Percentiles rank a stretch among this genome's conserved stretches.
Evolutionary conservation across 1,284 basidiomycete genomes (phyloP).

Genomic region (Tranzscheliella williamsii): DNA sequence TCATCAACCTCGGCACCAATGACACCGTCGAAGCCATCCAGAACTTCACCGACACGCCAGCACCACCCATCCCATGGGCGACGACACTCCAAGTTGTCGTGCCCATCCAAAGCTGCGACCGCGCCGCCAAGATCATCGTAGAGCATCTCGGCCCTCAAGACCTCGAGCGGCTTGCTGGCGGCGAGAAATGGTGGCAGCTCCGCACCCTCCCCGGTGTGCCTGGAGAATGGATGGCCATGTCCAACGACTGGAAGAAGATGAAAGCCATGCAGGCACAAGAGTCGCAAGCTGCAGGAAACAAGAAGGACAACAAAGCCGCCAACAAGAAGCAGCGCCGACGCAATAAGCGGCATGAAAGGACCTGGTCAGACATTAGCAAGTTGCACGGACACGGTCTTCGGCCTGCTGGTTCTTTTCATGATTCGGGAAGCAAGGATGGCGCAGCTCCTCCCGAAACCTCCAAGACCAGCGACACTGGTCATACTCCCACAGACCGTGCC

Average conservation of each 20-base stretch:
- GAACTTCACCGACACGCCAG: conserved; percentile 70
- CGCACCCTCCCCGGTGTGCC: conserved; percentile 69
- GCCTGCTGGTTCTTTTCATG: too few relatives aligned
- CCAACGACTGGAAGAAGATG: conserved; percentile 61
- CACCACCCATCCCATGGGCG: conserved; percentile 76
- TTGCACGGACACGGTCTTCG: too few relatives aligned
- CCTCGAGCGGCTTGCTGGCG: conserved; percentile 78
- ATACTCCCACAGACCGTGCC: neutral
- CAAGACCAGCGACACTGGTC: neutral
- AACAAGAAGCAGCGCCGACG: conserved; percentile 57
- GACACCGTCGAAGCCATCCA: conserved; percentile 60
- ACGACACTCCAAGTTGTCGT: conserved; percentile 76
- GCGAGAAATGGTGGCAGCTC: conserved; percentile 90
- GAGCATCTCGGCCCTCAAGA: conserved; percentile 80
- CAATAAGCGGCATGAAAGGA: conserved; percentile 10
- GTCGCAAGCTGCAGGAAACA: conserved; percentile 3
- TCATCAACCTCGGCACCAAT: conserved; percentile 53
- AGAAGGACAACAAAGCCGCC: neutral
- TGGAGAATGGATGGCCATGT: conserved; percentile 82
- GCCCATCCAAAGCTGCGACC: conserved; percentile 69
- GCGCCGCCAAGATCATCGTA: conserved; percentile 77
- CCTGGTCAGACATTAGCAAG: neutral
- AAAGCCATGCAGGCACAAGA: conserved; percentile 49
- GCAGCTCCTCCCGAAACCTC: neutral
- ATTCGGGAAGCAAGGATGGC: too few relatives aligned